Percentiles rank a stretch among this genome's conserved stretches.
phyloP scores from a whole-genome alignment of 2,329 filamentous ascomycete genomes.

The Colletotrichum sp. region DNA sequence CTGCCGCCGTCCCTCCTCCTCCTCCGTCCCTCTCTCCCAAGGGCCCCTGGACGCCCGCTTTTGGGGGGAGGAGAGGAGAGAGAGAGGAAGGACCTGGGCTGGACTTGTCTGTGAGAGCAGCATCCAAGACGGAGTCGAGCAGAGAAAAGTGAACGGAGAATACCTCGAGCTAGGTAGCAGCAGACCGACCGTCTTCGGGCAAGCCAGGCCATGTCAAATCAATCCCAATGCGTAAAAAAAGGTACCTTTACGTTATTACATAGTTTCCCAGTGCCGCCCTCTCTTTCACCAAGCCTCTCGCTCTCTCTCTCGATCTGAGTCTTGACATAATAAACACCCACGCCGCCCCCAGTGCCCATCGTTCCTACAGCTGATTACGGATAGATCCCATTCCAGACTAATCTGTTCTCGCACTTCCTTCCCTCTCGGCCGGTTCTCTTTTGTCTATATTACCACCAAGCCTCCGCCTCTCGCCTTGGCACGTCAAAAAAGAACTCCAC shows the following conservation, averaged over 20 bases:
- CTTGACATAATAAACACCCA: background rate
- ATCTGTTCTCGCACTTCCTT: background rate
- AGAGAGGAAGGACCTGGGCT: background rate
- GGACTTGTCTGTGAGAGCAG: background rate
- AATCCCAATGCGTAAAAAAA: background rate
- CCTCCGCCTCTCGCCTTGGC: conserved; percentile 6
- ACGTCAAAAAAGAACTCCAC: background rate
- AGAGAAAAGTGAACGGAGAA: background rate
- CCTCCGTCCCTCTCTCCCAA: background rate
- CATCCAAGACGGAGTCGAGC: background rate
- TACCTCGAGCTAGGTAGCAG: background rate
- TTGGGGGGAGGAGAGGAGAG: background rate
- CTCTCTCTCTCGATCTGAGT: background rate
- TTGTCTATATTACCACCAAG: background rate
- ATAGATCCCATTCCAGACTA: background rate
- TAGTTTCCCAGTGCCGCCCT: background rate
- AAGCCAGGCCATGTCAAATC: background rate
- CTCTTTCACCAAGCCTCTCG: background rate
- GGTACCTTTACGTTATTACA: background rate
- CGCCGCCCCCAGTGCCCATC: background rate
- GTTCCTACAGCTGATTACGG: background rate
- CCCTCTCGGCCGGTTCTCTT: background rate
- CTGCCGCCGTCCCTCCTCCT: background rate
- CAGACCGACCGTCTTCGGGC: background rate
- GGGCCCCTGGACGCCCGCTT: background rate